Percentiles rank a stretch among this genome's conserved stretches.
Conservation (phyloP, 1,284 basidiomycete genomes). For the Sanguinoderma infundibulare region DNA sequence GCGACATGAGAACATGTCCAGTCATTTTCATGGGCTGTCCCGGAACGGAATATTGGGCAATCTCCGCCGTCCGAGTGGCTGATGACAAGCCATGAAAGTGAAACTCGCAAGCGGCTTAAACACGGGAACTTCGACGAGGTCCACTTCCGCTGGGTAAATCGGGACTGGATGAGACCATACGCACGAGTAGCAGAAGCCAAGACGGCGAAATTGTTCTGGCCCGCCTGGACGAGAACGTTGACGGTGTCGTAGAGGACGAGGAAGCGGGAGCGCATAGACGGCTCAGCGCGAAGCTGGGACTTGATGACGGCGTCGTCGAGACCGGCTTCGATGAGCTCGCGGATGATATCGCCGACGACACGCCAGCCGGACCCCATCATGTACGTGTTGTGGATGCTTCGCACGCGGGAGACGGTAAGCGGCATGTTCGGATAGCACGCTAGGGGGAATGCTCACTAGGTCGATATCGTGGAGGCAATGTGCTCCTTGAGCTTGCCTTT, state of each 20-base stretch:
- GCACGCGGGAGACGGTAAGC: background rate
- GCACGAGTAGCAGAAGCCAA: conserved; percentile 68
- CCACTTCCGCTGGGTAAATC: background rate
- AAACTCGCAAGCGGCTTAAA: no score
- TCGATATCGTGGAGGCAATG: conserved; percentile 59
- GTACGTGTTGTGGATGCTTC: conserved; percentile 76
- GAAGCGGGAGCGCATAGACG: conserved; percentile 57
- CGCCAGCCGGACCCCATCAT: conserved; percentile 79
- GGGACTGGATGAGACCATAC: conserved; percentile 24
- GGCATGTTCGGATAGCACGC: background rate
- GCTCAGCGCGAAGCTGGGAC: conserved; percentile 52
- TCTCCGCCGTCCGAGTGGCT: no score
- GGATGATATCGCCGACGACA: conserved; percentile 59
- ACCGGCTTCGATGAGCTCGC: conserved; percentile 54
- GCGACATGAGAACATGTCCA: no score
- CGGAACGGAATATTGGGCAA: no score
- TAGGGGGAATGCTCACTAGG: conserved; percentile 47
- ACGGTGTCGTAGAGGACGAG: conserved; percentile 69
- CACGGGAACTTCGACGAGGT: background rate
- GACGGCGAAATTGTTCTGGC: conserved; percentile 64
- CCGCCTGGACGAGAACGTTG: conserved; percentile 56
- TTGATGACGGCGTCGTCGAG: conserved; percentile 57
- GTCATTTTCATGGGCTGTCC: no score
- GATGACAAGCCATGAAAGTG: no score
- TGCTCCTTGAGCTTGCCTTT: conserved; percentile 21